These are phyloP conservation scores for Fagopyrum homotropicum DNA, from an alignment of 148 eudicot genomes.

Conservation along the genomic window DNA sequence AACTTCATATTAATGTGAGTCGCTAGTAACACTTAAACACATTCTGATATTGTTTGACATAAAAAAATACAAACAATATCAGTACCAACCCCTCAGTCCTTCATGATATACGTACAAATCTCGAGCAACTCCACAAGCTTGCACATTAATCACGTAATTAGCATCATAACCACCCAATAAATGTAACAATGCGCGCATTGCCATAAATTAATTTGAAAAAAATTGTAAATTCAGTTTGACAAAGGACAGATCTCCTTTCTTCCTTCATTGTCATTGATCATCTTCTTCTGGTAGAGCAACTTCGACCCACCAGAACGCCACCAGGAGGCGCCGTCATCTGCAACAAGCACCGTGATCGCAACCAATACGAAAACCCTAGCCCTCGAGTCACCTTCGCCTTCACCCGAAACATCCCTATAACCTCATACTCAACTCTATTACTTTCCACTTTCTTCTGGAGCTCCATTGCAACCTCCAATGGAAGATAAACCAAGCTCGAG, in stretches of 20 bases:
- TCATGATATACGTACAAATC: too few relatives aligned
- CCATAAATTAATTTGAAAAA: too few relatives aligned
- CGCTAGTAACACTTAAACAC: neutral
- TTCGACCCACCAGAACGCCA: conserved; percentile 32
- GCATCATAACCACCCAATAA: too few relatives aligned
- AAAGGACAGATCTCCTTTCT: neutral
- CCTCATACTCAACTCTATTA: conserved; percentile 35
- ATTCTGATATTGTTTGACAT: neutral
- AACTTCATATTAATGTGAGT: neutral
- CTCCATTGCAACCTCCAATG: conserved; percentile 33
- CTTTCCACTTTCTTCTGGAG: conserved; percentile 45
- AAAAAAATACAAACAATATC: neutral
- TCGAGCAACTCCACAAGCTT: too few relatives aligned
- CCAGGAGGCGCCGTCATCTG: conserved; percentile 58
- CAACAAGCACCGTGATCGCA: conserved; percentile 37
- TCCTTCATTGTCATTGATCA: neutral
- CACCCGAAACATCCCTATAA: conserved; percentile 45
- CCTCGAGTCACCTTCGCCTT: conserved; percentile 25
- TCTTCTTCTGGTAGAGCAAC: conserved; percentile 52
- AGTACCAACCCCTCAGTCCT: neutral
- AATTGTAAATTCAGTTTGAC: neutral
- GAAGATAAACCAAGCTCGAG: conserved; percentile 50
- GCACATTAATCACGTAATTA: too few relatives aligned
- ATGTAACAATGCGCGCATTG: too few relatives aligned
- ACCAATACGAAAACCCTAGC: conserved; percentile 38